These are phyloP conservation scores for Plasmodium fragile DNA, from an alignment of 169 alveolate genomes.

Conservation along the genomic window DNA sequence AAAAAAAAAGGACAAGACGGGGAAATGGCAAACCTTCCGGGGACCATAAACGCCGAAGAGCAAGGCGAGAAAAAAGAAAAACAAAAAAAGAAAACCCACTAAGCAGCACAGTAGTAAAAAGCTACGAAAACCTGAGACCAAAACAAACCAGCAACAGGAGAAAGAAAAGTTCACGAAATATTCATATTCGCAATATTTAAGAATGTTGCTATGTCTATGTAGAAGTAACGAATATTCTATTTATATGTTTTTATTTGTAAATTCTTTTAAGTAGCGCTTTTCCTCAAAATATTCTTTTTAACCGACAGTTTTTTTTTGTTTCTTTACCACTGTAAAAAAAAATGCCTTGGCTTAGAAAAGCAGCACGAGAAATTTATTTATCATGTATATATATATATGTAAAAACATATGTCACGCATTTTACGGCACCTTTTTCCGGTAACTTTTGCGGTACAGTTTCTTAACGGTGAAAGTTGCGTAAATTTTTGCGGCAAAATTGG, in stretches of 20 bases:
- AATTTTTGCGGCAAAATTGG: neutral
- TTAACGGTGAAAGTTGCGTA: neutral
- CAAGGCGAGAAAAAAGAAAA: neutral
- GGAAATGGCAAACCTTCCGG: neutral
- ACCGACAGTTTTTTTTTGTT: neutral
- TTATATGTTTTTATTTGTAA: neutral
- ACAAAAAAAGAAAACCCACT: neutral
- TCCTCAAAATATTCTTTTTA: neutral
- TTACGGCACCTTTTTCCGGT: neutral
- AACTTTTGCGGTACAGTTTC: too few relatives aligned
- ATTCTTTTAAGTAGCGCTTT: neutral
- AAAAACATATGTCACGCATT: neutral
- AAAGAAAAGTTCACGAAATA: neutral
- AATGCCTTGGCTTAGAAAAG: neutral
- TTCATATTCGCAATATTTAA: neutral
- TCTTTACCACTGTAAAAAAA: neutral
- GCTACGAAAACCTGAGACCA: neutral
- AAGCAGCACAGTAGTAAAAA: neutral
- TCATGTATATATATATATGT: neutral
- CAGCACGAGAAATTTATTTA: neutral
- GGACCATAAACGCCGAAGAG: neutral
- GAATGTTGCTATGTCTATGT: neutral
- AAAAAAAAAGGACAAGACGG: neutral
- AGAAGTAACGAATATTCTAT: neutral
- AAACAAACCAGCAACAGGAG: neutral